These are phyloP conservation scores for Hymenoscyphus occultus DNA, from an alignment of 2,329 filamentous ascomycete genomes.

Conservation along the genomic window DNA sequence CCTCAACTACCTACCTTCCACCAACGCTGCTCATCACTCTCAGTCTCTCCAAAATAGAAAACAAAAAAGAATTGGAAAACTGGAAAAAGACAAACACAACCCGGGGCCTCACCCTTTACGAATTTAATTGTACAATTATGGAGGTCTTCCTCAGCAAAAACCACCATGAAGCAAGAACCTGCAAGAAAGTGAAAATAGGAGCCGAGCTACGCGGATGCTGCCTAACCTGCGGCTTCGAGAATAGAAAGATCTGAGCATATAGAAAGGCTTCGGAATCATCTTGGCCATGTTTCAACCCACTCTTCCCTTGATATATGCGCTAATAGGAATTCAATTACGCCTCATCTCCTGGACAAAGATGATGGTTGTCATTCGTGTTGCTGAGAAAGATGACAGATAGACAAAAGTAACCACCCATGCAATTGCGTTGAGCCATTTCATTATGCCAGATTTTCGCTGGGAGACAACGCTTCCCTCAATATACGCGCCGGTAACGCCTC, in stretches of 20 bases:
- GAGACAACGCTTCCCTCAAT: slow-evolving; percentile 15
- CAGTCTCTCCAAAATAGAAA: slow-evolving; percentile 1
- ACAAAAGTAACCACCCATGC: slow-evolving; percentile 25
- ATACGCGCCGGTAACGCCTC: slow-evolving; percentile 32
- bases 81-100: slow-evolving; percentile 13
- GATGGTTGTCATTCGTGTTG: slow-evolving; percentile 1
- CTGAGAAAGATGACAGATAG: slow-evolving; percentile 11
- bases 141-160: slow-evolving; percentile 5
- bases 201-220: slow-evolving; percentile 8
- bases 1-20: neutral
- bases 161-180: slow-evolving; percentile 14
- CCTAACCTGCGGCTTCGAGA: slow-evolving; percentile 19
- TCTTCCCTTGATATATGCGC: slow-evolving; percentile 20
- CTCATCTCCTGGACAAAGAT: slow-evolving; percentile 11
- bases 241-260: slow-evolving; percentile 11
- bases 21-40: neutral
- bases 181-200: slow-evolving; percentile 16
- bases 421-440: slow-evolving; percentile 23
- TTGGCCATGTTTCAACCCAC: slow-evolving; percentile 13
- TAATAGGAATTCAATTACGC: slow-evolving; percentile 20
- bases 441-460: slow-evolving; percentile 23
- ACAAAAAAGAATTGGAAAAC: slow-evolving; percentile 14
- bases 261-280: slow-evolving; percentile 6
- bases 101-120: neutral
- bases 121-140: slow-evolving; percentile 28